Evolutionary conservation across 768 basidiomycete genomes (phyloP), one percentile per base, ranked within the genome.

Genomic region (Mycena chlorophos): DNA sequence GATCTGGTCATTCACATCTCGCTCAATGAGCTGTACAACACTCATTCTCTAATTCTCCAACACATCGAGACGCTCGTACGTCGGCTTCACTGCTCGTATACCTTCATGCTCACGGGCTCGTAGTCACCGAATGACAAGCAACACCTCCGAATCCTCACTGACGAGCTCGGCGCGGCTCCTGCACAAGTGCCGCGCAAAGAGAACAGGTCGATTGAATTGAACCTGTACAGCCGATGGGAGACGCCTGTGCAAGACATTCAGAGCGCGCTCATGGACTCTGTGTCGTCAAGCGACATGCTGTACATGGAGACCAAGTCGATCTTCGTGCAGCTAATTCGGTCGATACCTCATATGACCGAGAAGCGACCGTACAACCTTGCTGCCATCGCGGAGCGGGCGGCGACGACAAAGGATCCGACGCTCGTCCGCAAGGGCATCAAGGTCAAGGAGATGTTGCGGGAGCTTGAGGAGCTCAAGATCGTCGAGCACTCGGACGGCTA

Each of bases 261-360:
- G 61, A 95, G 89, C 40, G 93, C 96, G 1, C 82, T 99, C 54
- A 94, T 98, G 88, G 94, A 95, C 71, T 91, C 93, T 23, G 89
- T 99, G 26, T 98, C 97, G 22, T 94, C 94, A 42, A 90, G 90
- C 68, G 97, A 99, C 73, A 96, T 99, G 86, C 84, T 98, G 27
- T 99, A 98, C 77, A 98, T 98, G 94, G 97, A 99, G 70, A 91
- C 97, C 54, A 99, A 99, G 76, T 98, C 96, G 5, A 98, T 98
- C 68, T 94, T 99, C 63, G 97, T 98, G 28, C 94, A 98, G 69
- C 84, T 98, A 51, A 86, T 99, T 54, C 94, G 97, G 62, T 98
- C 95, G 28, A 83, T 99, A 53, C 96, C 96, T 1, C 82, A 87
- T 46, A 79, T 86, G 1, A 81, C 85, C 4, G 91, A 94, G 50